Base-by-base conservation (phyloP, 148 eudicot genomes). In the Gaultheria prostrata region DNA sequence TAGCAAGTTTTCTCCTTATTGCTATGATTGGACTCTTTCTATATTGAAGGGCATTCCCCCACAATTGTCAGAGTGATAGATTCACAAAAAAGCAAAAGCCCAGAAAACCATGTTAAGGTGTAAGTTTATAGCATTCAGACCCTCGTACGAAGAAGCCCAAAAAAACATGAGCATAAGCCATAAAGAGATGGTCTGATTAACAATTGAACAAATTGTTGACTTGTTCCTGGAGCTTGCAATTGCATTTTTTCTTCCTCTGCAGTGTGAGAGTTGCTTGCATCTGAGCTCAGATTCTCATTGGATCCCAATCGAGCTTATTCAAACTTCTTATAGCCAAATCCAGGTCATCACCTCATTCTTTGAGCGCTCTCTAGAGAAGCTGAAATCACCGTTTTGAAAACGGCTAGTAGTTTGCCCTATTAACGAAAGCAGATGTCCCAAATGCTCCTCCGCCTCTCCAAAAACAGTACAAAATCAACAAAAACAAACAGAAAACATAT, bases 301-400 rank as follows among this genome's bases (percentile, higher is more conserved):
- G 85, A 88, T 83, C 94, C 94, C 86, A 93, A 82, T 78, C 92
- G 89, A 95, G 93, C 80, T 93, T 95, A 82, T 87, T 93, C 83
- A 95, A 81, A 83, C 93, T 89, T 89, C 89, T 91, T 39, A 93
- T 93, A 46, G 98, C 92, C 82, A 89, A 84, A 86, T 95, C 95
- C 86, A 95, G 78, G 86, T 95, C 97, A 88, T 91, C 88, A 67
- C 94, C 95, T 84, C 88, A 88, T 82, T 93, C 90, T 80, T 92
- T 91, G 77, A 95, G 93, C 14, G 93, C 92, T 88, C 89, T 88
- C 87, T 92, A 93, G 78, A 95, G 89, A 82, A 93, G 89, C 97
- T 95, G 84, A 82, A 78, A 49, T 30, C 76, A 63, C 63, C 79
- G 73, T 28, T 65, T 39, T 76, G 32, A 8, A 18, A 30, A 48